phyloP scores from a whole-genome alignment of 352 stramenopile species.

The Achlya hypogyna region DNA sequence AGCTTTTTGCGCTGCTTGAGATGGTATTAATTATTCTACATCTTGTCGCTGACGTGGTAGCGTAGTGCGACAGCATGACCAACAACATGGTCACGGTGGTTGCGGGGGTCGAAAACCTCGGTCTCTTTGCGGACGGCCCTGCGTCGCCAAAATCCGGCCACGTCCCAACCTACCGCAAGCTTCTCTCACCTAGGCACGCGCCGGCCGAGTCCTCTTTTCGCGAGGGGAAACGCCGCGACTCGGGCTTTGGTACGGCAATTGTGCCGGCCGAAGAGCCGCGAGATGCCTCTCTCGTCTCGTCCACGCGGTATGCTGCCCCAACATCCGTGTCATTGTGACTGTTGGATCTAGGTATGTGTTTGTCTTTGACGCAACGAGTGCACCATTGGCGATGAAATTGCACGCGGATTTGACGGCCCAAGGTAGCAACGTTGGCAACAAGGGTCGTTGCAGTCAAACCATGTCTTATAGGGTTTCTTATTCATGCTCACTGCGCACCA shows the following conservation, averaged over 20 bases:
- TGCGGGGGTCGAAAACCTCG: conserved; percentile 46
- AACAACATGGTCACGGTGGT: conserved; percentile 52
- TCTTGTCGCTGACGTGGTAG: neutral
- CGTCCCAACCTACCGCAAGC: conserved; percentile 7
- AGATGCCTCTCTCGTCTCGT: neutral
- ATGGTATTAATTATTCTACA: conserved; percentile 27
- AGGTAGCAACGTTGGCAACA: neutral
- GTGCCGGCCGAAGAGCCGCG: neutral
- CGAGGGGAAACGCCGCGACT: neutral
- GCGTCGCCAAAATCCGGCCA: neutral
- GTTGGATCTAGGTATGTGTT: conserved; percentile 15
- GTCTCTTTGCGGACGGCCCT: conserved; percentile 26
- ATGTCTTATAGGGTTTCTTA: conserved; percentile 2
- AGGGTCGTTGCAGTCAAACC: neutral
- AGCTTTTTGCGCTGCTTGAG: conserved; percentile 52
- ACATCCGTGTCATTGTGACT: neutral
- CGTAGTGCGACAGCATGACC: conserved; percentile 56
- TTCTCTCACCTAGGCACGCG: neutral
- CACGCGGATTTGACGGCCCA: conserved; percentile 14
- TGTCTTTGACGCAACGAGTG: conserved; percentile 18
- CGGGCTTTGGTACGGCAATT: neutral
- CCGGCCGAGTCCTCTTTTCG: neutral
- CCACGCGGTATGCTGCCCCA: neutral
- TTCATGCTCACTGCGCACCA: conserved; percentile 6
- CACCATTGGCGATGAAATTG: conserved; percentile 11